phyloP scores from a whole-genome alignment of 495 filamentous ascomycete genomes.

The Penicillium coprophilum region DNA sequence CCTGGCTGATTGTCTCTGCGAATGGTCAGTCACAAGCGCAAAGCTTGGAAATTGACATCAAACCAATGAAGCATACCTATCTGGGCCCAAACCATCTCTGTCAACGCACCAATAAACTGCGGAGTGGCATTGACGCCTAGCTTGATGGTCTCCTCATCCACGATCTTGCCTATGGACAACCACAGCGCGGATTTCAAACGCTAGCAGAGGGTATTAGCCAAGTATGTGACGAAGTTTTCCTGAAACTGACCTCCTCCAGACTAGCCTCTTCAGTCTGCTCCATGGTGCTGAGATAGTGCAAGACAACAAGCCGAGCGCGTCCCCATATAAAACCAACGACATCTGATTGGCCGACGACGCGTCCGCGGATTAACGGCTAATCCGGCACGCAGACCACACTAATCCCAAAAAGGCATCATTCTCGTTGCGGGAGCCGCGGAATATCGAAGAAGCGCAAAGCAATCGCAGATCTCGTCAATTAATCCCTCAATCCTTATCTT shows the following conservation, averaged over 20 bases:
- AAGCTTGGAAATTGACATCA: conserved; percentile 11
- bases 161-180: conserved; percentile 83
- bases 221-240: background rate
- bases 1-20: conserved; percentile 68
- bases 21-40: conserved; percentile 13
- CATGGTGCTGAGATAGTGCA: conserved; percentile 23
- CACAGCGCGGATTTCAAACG: conserved; percentile 92
- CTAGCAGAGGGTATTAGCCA: conserved; percentile 38
- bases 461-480: conserved; percentile 10
- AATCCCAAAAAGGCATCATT: background rate
- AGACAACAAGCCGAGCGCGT: conserved; percentile 19
- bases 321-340: conserved; percentile 9
- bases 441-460: conserved; percentile 14
- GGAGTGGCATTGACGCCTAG: conserved; percentile 84
- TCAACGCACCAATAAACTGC: conserved; percentile 91
- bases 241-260: conserved; percentile 39
- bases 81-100: conserved; percentile 88
- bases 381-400: conserved; percentile 9
- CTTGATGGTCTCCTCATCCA: conserved; percentile 78
- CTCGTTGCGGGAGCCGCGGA: conserved; percentile 14
- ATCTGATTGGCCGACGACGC: conserved; percentile 28
- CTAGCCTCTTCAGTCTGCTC: conserved; percentile 40
- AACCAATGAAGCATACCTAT: conserved; percentile 58
- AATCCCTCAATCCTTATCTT: conserved; percentile 5
- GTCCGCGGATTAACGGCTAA: conserved; percentile 19